Conservation (phyloP, 2,329 filamentous ascomycete species). For the Pyrenophora tritici-repentis region DNA sequence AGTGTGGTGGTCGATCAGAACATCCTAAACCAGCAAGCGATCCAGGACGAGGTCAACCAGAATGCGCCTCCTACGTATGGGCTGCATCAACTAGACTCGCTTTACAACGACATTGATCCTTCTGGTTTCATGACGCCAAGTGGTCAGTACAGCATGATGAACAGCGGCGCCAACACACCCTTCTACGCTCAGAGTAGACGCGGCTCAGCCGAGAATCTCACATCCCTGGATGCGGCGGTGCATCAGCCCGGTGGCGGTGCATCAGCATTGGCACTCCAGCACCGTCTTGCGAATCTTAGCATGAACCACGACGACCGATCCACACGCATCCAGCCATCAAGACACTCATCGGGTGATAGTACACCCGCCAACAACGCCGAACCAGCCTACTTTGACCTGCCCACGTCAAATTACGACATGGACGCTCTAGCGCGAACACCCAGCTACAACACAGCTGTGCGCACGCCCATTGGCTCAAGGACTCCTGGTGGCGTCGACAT, state of each 20-base stretch:
- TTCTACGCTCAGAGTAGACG: constrained; percentile 72
- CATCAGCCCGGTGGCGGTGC: constrained; percentile 45
- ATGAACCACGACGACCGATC: constrained; percentile 43
- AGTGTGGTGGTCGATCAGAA: constrained; percentile 61
- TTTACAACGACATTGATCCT: constrained; percentile 86
- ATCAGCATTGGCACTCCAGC: constrained; percentile 69
- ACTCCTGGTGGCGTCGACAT: constrained; percentile 47
- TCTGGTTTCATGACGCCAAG: constrained; percentile 80
- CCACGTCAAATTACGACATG: constrained; percentile 47
- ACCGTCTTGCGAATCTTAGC: constrained; percentile 63
- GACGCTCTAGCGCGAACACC: constrained; percentile 55
- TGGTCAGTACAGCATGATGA: constrained; percentile 60
- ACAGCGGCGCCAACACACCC: constrained; percentile 71
- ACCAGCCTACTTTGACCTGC: constrained; percentile 29
- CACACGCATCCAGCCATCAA: constrained; percentile 30
- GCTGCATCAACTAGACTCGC: constrained; percentile 83
- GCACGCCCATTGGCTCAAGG: constrained; percentile 49
- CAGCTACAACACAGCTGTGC: constrained; percentile 57
- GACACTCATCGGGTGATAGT: constrained; percentile 44
- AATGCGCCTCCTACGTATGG: constrained; percentile 92
- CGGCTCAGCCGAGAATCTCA: constrained; percentile 81
- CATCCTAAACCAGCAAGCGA: constrained; percentile 46
- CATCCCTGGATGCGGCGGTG: constrained; percentile 56
- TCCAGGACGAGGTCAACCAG: constrained; percentile 61
- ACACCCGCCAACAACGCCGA: constrained; percentile 37